Evolutionary conservation across 768 basidiomycete genomes (phyloP).

Genomic region (Vishniacozyma victoriae): DNA sequence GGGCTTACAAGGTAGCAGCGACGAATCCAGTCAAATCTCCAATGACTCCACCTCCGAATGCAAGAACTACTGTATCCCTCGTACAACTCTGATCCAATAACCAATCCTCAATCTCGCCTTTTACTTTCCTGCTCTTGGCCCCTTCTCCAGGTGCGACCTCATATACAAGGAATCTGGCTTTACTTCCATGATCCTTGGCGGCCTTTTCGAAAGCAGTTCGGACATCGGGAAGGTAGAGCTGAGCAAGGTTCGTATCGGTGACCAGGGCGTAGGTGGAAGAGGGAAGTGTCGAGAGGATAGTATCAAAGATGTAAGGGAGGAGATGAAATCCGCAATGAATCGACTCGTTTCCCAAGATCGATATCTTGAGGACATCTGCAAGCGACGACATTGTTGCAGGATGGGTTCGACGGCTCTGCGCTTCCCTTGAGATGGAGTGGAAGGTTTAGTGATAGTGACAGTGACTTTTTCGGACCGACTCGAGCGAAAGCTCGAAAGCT

Average conservation of each 20-base stretch:
- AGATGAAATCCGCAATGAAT: constrained; percentile 95
- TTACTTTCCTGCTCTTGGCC: constrained; percentile 82
- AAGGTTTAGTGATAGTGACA: no score
- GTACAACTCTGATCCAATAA: constrained; percentile 81
- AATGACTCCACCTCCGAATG: constrained; percentile 93
- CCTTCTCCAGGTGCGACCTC: constrained; percentile 86
- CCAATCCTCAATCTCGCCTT: constrained; percentile 90
- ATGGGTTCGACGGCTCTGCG: no score
- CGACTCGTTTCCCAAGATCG: constrained; percentile 74
- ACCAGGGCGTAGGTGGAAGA: constrained; percentile 85
- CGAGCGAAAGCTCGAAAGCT: no score
- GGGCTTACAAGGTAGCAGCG: constrained; percentile 88
- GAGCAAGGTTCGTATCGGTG: constrained; percentile 85
- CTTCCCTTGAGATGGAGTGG: no score
- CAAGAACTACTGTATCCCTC: constrained; percentile 84
- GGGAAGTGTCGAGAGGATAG: constrained; percentile 62
- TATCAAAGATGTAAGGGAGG: constrained; percentile 62
- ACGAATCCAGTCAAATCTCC: constrained; percentile 96
- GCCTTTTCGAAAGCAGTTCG: constrained; percentile 58
- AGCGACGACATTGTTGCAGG: constrained; percentile 19
- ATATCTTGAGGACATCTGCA: constrained; percentile 65
- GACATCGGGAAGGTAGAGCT: constrained; percentile 67
- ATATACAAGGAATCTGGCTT: constrained; percentile 63
- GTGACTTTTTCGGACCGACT: no score
- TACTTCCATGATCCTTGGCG: constrained; percentile 32